Evolutionary conservation across 768 basidiomycete species (phyloP), one percentile per base, ranked within the genome.

Genomic region (Kwoniella sp.): DNA sequence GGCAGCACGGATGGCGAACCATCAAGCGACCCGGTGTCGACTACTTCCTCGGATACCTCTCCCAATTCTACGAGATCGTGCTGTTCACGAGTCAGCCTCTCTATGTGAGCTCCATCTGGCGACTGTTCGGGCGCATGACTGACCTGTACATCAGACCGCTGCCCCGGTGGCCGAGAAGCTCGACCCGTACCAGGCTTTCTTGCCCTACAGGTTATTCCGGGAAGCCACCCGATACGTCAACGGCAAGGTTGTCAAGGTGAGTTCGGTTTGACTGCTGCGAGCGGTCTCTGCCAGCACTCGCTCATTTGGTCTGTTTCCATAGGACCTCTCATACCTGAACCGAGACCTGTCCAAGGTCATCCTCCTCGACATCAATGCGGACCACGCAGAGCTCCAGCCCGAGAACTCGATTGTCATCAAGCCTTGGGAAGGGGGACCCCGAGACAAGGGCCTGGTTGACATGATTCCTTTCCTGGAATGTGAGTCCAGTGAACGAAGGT

Each of bases 401-500:
- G 89, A 95, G 64, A 98, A 98, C 63, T 82, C 89, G 0, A 80
- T 96, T 50, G 76, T 89, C 41, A 64, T 98, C 29, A 83, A 85
- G 15, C 84, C 84, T 60, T 99, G 95, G 95, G 82, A 82, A 1
- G 93, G 92, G 2, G 82, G 85, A 46, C 77, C 83, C 0, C 76
- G 85, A 73, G 84, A 84, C 71, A 66, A 78, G 58, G 89, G 87
- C 0, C 82, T 98, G 33, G 73, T 96, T 17, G 85, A 84, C n/a
- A 81, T 96, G 80, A 91, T 99, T 60, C 93, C 93, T 0, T 96
- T 98, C 84, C 80, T 99, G 3, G 95, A 98, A 78, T 90, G 90
- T 79, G 65, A 47, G 80, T 76, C n/a, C 15, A 9, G 3, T 12
- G 8, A 41, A 29, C 3, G 26, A 5, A 25, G 25, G 2, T 25